These are phyloP conservation scores for Cystobasidium sp. DNA, from an alignment of 1,284 basidiomycete genomes.

Conservation along the genomic window DNA sequence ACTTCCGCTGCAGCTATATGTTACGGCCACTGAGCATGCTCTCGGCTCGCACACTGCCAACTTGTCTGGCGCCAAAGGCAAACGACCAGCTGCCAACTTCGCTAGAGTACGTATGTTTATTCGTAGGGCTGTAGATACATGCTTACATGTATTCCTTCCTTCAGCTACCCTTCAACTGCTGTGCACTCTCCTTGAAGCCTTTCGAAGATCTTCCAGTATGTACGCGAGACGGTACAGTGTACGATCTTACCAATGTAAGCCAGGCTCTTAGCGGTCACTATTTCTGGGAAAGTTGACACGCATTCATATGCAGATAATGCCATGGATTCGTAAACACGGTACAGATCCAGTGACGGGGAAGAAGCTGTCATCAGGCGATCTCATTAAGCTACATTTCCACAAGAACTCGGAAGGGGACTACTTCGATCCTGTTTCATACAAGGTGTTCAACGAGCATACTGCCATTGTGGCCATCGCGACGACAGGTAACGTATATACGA, in stretches of 20 bases:
- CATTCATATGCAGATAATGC: slow-evolving; percentile 36
- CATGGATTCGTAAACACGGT: slow-evolving; percentile 45
- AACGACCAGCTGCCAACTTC: slow-evolving; percentile 38
- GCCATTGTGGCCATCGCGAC: slow-evolving; percentile 58
- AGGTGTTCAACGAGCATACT: slow-evolving; percentile 63
- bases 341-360: slow-evolving; percentile 77
- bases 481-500: slow-evolving; percentile 82
- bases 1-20: slow-evolving; percentile 29
- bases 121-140: not conserved
- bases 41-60: slow-evolving; percentile 43
- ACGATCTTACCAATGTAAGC: slow-evolving; percentile 49
- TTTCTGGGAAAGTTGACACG: not conserved
- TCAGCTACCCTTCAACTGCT: slow-evolving; percentile 47
- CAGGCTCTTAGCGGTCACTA: not conserved
- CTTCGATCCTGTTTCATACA: slow-evolving; percentile 60
- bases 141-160: not conserved
- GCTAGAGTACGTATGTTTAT: slow-evolving; percentile 15
- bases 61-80: slow-evolving; percentile 39
- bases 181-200: slow-evolving; percentile 53
- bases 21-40: slow-evolving; percentile 40
- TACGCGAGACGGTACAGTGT: slow-evolving; percentile 50
- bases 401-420: slow-evolving; percentile 55
- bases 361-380: slow-evolving; percentile 73
- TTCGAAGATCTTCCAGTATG: slow-evolving; percentile 52
- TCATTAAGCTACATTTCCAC: slow-evolving; percentile 87